phyloP scores from a whole-genome alignment of 2,329 filamentous ascomycete genomes.

The Trichoderma sp. region DNA sequence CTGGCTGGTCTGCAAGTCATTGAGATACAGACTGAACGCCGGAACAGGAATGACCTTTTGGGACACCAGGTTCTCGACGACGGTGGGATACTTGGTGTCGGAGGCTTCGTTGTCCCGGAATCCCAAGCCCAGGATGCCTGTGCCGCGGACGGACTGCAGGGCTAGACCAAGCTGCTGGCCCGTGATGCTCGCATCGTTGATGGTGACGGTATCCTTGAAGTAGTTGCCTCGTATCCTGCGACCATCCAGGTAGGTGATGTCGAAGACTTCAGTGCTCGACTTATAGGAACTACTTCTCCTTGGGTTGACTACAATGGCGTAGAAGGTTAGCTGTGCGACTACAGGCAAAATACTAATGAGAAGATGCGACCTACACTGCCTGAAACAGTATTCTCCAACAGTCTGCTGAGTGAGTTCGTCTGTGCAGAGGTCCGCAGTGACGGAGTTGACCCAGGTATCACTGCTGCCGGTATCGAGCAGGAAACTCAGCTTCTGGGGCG shows the following conservation, averaged over 20 bases:
- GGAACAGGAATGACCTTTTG: conserved; percentile 64
- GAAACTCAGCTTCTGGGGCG: conserved; percentile 56
- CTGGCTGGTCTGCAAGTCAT: conserved; percentile 65
- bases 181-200: conserved; percentile 52
- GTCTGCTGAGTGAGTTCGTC: conserved; percentile 40
- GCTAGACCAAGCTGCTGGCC: conserved; percentile 61
- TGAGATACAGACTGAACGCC: conserved; percentile 69
- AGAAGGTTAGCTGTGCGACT: not conserved
- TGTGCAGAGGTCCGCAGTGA: conserved; percentile 62
- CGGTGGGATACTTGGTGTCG: conserved; percentile 52
- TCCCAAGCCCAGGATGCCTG: conserved; percentile 62
- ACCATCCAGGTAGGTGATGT: conserved; percentile 63
- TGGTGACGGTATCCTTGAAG: conserved; percentile 57
- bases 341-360: not conserved
- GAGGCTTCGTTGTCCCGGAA: conserved; percentile 56
- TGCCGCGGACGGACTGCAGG: conserved; percentile 50
- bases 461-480: conserved; percentile 65
- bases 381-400: conserved; percentile 42
- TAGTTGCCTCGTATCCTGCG: conserved; percentile 59
- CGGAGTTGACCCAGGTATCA: conserved; percentile 63
- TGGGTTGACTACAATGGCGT: conserved; percentile 41
- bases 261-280: conserved; percentile 51
- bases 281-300: conserved; percentile 53
- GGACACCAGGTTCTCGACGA: conserved; percentile 65
- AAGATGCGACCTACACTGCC: conserved; percentile 19